Evolutionary conservation across 768 basidiomycete genomes (phyloP).

Genomic region (Pleurotus tuber-regium): DNA sequence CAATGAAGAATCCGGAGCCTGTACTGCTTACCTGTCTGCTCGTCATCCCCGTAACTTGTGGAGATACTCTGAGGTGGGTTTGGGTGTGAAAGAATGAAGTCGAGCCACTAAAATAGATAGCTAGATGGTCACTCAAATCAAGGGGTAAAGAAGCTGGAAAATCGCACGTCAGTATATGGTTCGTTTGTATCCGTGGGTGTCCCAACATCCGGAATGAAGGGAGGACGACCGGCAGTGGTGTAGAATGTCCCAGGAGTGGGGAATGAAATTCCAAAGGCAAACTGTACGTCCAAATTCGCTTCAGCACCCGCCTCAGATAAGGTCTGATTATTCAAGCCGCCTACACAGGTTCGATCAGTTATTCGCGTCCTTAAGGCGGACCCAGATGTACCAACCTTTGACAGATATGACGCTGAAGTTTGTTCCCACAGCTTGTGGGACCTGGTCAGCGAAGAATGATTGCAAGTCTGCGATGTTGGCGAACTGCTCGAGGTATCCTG

Average conservation of each 20-base stretch:
- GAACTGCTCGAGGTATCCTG: conserved; percentile 52
- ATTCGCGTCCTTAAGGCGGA: conserved; percentile 2
- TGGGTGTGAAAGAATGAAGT: conserved; percentile 45
- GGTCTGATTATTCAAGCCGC: conserved; percentile 60
- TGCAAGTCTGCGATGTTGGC: conserved; percentile 52
- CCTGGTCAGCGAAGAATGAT: conserved; percentile 46
- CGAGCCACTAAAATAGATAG: conserved; percentile 42
- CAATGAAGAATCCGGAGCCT: conserved; percentile 21
- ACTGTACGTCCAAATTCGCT: conserved; percentile 68
- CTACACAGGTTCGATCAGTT: conserved; percentile 30
- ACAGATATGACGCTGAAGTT: conserved; percentile 54
- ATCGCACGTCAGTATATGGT: conserved; percentile 20
- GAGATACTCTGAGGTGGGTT: conserved; percentile 60
- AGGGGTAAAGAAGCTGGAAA: neutral
- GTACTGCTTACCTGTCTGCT: conserved; percentile 57
- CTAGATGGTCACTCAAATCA: neutral
- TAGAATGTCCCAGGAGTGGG: conserved; percentile 60
- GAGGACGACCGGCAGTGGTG: conserved; percentile 61
- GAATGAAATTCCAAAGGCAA: conserved; percentile 60
- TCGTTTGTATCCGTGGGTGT: conserved; percentile 41
- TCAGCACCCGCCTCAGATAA: conserved; percentile 52
- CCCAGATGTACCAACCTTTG: conserved; percentile 37
- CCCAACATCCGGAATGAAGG: conserved; percentile 46
- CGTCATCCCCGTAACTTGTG: conserved; percentile 72
- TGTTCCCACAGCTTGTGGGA: conserved; percentile 45